Percentiles rank a stretch among this genome's conserved stretches.
Evolutionary conservation across 1,139 yeast species (phyloP).

Genomic region (Saccharomyces hybrid): DNA sequence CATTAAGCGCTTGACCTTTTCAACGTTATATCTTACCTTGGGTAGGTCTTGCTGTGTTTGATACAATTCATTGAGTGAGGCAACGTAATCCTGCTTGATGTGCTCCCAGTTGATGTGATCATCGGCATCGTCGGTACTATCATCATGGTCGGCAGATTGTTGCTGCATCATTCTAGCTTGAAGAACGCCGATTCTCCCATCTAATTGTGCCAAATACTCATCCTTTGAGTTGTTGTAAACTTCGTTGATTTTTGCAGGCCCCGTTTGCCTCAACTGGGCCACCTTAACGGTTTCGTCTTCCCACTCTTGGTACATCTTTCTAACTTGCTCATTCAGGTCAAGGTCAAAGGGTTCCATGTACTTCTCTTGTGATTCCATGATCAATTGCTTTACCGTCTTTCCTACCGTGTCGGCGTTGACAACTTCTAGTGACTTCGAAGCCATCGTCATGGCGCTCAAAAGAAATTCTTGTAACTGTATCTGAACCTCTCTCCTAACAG

Average conservation of each 20-base stretch:
- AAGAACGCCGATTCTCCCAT: constrained; percentile 15
- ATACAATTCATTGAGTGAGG: constrained; percentile 5
- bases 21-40: constrained; percentile 10
- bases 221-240: constrained; percentile 26
- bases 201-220: constrained; percentile 19
- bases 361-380: constrained; percentile 18
- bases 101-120: constrained; percentile 11
- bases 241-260: constrained; percentile 37
- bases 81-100: background rate
- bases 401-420: constrained; percentile 30
- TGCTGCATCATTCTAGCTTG: constrained; percentile 6
- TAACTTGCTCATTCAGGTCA: constrained; percentile 45
- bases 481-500: constrained; percentile 34
- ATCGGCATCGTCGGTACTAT: constrained; percentile 12
- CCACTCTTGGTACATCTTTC: constrained; percentile 46
- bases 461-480: constrained; percentile 40
- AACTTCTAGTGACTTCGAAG: constrained; percentile 41
- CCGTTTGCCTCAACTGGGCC: constrained; percentile 44
- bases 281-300: constrained; percentile 52
- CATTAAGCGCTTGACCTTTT: constrained; percentile 14
- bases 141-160: constrained; percentile 8
- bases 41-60: constrained; percentile 12
- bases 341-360: constrained; percentile 59
- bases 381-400: constrained; percentile 11
- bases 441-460: constrained; percentile 44